Evolutionary conservation across 306 rosid species (phyloP).

Genomic region (Casuarina equisetifolia): DNA sequence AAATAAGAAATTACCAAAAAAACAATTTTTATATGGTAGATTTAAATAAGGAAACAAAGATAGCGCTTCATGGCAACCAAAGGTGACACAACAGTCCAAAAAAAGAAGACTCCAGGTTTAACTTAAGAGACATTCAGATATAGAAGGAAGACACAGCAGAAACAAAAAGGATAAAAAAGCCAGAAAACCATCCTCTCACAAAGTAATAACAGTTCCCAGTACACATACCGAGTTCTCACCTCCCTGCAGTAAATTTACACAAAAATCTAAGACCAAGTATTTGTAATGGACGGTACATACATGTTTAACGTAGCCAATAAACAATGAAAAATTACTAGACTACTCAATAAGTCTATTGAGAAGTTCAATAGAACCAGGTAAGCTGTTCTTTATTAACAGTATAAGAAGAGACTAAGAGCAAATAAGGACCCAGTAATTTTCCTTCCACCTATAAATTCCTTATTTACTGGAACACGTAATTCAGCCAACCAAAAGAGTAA

Average conservation of each 20-base stretch:
- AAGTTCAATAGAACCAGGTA: too few species aligned
- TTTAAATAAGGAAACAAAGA: conserved; percentile 33
- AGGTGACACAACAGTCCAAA: conserved; percentile 39
- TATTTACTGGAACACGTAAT: neutral
- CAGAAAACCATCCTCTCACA: conserved; percentile 51
- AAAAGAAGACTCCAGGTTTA: conserved; percentile 27
- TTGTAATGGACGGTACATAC: conserved; percentile 19
- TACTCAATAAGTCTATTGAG: too few species aligned
- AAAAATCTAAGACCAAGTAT: conserved; percentile 41
- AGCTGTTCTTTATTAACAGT: too few species aligned
- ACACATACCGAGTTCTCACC: conserved; percentile 56
- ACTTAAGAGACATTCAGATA: conserved; percentile 43
- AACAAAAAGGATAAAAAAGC: conserved; percentile 58
- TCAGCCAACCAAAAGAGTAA: neutral
- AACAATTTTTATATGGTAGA: conserved; percentile 34
- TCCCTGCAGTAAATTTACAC: conserved; percentile 72
- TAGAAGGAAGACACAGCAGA: conserved; percentile 48
- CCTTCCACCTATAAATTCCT: neutral
- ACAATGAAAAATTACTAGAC: conserved; percentile 4
- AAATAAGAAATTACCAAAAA: conserved; percentile 13
- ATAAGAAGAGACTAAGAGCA: neutral
- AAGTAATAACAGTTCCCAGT: conserved; percentile 62
- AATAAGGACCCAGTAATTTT: neutral
- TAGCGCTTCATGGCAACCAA: conserved; percentile 42
- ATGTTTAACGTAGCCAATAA: conserved; percentile 14